Evolutionary conservation across 129 eudicot species (phyloP), one percentile per base, ranked within the genome.

Genomic region (Sambucus nigra): DNA sequence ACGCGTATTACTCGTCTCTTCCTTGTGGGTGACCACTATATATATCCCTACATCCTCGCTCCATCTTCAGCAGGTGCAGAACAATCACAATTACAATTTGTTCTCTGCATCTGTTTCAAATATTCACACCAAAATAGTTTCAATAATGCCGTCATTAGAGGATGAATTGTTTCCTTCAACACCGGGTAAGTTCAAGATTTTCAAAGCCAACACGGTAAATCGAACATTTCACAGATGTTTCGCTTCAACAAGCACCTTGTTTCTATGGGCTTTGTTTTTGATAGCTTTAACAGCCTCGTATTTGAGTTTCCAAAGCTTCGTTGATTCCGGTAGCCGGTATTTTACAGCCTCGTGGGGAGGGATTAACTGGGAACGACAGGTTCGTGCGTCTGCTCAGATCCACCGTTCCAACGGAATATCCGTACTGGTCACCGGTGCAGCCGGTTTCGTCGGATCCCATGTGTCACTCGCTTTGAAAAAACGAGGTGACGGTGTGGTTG

Each of bases 191-290:
- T 78, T 81, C 55, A 86, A 86, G 48, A 70, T 66, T 16, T 79
- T 71, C n/a, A 57, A 64, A 17, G 26, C 73, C 19, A 52, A 68
- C 66, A 20, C 59, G 16, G 60, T 72, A 49, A 75, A 79, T 41
- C 74, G 95, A 0, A 59, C 79, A 8, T 16, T 86, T 42, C 80
- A 76, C 61, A 78, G 93, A 0, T 86, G 95, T 42, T 86, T 81
- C 66, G 60, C 87, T 16, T 81, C 95, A 20, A 82, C 95, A 4
- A 59, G 67, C 48, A 82, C 84, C 10, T 47, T 76, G 70, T 82
- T 82, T 72, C 42, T 86, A 5, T 86, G 95, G 95, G 93, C 93
- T 1, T 66, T 86, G 0, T 75, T 86, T 68, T 41, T 86, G 31
- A 66, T 82, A n/a, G 87, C 88, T 14, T 41, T 82, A 0, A 86